Evolutionary conservation across 495 filamentous ascomycete species (phyloP), one percentile per base, ranked within the genome.

Genomic region (Daldinia grandis): DNA sequence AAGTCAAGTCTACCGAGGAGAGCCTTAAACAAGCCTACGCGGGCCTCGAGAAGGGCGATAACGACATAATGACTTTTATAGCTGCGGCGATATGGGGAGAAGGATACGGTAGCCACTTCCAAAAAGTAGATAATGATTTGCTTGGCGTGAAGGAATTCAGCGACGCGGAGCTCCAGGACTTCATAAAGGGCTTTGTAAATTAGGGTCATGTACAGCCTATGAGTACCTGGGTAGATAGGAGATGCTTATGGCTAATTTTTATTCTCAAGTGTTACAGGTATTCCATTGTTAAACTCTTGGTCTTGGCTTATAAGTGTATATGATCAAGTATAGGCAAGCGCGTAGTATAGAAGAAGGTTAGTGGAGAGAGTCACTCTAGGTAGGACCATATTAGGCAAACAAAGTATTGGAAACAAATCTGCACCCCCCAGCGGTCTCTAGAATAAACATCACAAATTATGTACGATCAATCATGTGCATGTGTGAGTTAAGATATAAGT

Each of bases 41-140:
- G 6, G 76, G 76, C 44, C 44, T 82, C 17, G 56, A 71, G 49
- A 78, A 79, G 67, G 76, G 68, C 4, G 40, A 67, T 14, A 60
- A 69, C 4, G 69, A 78, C 33, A 64, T 14, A 19, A 19, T 80
- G 19, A 50, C 42, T 5, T 80, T 84, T 19, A 37, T 81, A 27
- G 30, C 63, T 5, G 60, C 76, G 21, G 60, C 67, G 5, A 74
- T 82, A 64, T 85, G 74, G 60, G 83, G 79, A 1, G 84, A 86
- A 21, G 84, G 79, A 17, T 83, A 73, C 31, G 76, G 76, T n/a
- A 12, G 49, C 17, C 4, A 69, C 25, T 74, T 74, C 40, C 3
- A 68, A 50, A 67, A 65, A 24, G 12, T 67, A 2, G 74, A 76
- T 42, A 78, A 78, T 21, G 71, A 78, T 21, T 65, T 77, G 21